Percentiles rank a stretch among this genome's conserved stretches.
Conservation (phyloP, 176 grass and related monocot species). For the Carex kokanica region DNA sequence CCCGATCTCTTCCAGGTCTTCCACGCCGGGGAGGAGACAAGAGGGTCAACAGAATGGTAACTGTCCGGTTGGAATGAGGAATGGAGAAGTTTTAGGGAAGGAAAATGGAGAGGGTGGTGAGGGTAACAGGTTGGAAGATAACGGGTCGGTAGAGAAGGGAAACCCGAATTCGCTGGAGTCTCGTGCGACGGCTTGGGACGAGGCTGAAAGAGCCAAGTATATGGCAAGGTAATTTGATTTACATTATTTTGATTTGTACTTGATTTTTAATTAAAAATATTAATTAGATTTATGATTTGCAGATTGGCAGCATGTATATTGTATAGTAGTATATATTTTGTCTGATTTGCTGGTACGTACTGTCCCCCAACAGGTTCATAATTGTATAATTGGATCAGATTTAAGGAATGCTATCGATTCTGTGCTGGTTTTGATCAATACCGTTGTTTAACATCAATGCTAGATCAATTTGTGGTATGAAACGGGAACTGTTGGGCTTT, state of each 20-base stretch:
- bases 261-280: not conserved
- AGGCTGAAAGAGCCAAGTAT: constrained; percentile 80
- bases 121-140: constrained; percentile 13
- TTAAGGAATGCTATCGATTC: not conserved
- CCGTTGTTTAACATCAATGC: not conserved
- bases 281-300: not conserved
- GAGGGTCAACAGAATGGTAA: constrained; percentile 28
- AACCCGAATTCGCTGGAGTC: constrained; percentile 48
- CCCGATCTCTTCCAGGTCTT: constrained; percentile 66
- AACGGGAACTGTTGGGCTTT: not conserved
- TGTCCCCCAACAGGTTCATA: not conserved
- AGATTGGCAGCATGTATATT: not conserved
- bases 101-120: not conserved
- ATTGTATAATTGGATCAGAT: not conserved
- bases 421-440: not conserved
- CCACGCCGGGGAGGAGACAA: constrained; percentile 45
- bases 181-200: constrained; percentile 73
- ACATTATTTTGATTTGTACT: not conserved
- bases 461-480: not conserved
- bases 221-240: constrained; percentile 56
- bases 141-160: not conserved
- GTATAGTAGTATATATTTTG: not conserved
- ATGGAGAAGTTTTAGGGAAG: constrained; percentile 13
- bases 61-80: constrained; percentile 27
- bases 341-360: not conserved